phyloP scores from a whole-genome alignment of 495 filamentous ascomycete genomes.

The Tuber calosporum region DNA sequence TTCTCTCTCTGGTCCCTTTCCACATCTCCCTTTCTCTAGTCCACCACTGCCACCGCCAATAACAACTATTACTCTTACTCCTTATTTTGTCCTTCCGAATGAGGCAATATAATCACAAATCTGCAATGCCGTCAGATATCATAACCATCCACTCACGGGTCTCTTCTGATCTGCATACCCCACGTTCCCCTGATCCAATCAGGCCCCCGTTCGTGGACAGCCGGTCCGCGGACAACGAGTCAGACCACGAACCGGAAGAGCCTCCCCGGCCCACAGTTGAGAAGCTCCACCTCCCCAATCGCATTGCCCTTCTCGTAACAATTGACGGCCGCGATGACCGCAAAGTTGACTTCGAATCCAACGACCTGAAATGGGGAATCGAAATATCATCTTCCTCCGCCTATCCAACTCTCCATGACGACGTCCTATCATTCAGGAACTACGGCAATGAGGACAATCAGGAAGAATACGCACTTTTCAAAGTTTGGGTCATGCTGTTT shows the following conservation, averaged over 20 bases:
- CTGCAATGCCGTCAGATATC: not conserved
- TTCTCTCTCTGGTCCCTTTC: too few relatives aligned
- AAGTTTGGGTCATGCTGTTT: constrained; percentile 78
- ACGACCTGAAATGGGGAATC: not conserved
- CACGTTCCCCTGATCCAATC: not conserved
- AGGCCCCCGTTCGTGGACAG: not conserved
- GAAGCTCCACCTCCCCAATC: not conserved
- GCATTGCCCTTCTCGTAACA: not conserved
- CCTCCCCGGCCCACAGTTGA: not conserved
- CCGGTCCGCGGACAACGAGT: not conserved
- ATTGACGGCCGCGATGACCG: not conserved
- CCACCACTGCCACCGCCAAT: not conserved
- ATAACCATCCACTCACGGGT: constrained; percentile 3
- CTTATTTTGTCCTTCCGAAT: not conserved
- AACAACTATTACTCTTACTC: not conserved
- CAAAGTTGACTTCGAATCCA: not conserved
- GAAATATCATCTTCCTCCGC: not conserved
- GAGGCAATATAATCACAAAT: not conserved
- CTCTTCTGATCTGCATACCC: not conserved
- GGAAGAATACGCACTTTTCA: constrained; percentile 21
- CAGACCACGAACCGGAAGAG: not conserved
- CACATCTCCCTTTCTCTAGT: not conserved
- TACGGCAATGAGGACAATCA: not conserved
- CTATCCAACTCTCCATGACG: not conserved
- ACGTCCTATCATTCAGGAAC: not conserved